These are phyloP conservation scores for Irineochytrium annulatum DNA, from an alignment of 192 early-diverging fungal species.

Conservation along the genomic window DNA sequence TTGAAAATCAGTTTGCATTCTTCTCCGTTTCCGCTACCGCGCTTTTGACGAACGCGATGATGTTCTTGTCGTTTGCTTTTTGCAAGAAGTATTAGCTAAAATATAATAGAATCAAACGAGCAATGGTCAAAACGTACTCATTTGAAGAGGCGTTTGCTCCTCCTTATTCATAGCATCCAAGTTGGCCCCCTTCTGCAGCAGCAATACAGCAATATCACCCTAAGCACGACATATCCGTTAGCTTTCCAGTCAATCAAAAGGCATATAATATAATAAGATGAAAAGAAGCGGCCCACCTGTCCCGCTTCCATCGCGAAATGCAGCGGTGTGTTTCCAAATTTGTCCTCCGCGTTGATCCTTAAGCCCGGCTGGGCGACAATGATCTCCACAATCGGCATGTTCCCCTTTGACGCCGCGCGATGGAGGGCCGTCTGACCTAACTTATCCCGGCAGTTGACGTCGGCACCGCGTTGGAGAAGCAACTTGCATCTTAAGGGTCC, in stretches of 20 bases:
- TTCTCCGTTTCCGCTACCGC: no score
- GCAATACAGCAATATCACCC: constrained; percentile 13
- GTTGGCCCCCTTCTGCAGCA: constrained; percentile 10
- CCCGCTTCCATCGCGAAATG: constrained; percentile 1
- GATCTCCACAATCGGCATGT: constrained; percentile 13
- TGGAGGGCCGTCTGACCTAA: constrained; percentile 34
- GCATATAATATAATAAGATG: not conserved
- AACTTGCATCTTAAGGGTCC: constrained; percentile 10
- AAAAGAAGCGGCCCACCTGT: not conserved
- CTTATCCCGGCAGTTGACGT: constrained; percentile 21
- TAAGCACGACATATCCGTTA: constrained; percentile 8
- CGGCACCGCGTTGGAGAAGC: constrained; percentile 21
- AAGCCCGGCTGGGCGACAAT: constrained; percentile 17
- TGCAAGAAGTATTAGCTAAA: no score
- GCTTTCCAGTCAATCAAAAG: constrained; percentile 7
- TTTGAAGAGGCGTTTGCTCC: constrained; percentile 18
- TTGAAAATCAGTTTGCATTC: no score
- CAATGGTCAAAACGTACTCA: no score
- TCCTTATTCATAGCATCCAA: constrained; percentile 32
- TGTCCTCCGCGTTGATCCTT: constrained; percentile 12
- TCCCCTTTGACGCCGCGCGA: constrained; percentile 28
- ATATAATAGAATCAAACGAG: no score
- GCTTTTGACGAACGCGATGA: no score
- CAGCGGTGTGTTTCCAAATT: not conserved
- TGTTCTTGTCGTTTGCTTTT: no score